Evolutionary conservation across 1,284 basidiomycete species (phyloP).

Genomic region (Pyrrhoderma lamaoense): DNA sequence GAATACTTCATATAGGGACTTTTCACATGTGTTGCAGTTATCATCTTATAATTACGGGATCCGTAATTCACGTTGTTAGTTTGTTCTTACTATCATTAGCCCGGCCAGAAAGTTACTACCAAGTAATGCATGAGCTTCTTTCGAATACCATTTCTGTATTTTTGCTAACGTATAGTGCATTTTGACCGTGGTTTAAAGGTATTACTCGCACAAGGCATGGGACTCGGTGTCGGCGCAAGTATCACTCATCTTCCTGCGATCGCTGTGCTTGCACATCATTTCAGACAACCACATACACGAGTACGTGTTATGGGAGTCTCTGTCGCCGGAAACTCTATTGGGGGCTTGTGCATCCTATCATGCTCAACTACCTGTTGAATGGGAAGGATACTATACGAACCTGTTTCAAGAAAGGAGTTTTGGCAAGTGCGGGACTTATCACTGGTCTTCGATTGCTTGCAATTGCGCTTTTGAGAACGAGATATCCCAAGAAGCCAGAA

Average conservation of each 20-base stretch:
- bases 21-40: slow-evolving; percentile 25
- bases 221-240: slow-evolving; percentile 19
- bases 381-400: not conserved
- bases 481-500: slow-evolving; percentile 9
- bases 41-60: slow-evolving; percentile 33
- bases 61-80: slow-evolving; percentile 32
- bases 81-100: slow-evolving; percentile 39
- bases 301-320: slow-evolving; percentile 21
- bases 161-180: slow-evolving; percentile 28
- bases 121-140: slow-evolving; percentile 30
- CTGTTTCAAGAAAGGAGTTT: slow-evolving; percentile 24
- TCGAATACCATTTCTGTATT: slow-evolving; percentile 23
- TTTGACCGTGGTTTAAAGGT: slow-evolving; percentile 25
- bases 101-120: slow-evolving; percentile 35
- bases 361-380: slow-evolving; percentile 26
- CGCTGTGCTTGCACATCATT: slow-evolving; percentile 21
- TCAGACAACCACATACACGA: slow-evolving; percentile 14
- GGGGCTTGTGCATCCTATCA: slow-evolving; percentile 27
- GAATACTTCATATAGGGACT: not conserved
- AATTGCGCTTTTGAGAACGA: slow-evolving; percentile 26
- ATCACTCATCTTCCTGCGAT: slow-evolving; percentile 20
- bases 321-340: slow-evolving; percentile 21
- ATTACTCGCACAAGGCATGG: slow-evolving; percentile 22
- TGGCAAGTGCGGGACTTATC: slow-evolving; percentile 26
- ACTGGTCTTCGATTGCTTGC: slow-evolving; percentile 23